Conservation (phyloP, 1,284 basidiomycete genomes). For the Pisolithus thermaeus region DNA sequence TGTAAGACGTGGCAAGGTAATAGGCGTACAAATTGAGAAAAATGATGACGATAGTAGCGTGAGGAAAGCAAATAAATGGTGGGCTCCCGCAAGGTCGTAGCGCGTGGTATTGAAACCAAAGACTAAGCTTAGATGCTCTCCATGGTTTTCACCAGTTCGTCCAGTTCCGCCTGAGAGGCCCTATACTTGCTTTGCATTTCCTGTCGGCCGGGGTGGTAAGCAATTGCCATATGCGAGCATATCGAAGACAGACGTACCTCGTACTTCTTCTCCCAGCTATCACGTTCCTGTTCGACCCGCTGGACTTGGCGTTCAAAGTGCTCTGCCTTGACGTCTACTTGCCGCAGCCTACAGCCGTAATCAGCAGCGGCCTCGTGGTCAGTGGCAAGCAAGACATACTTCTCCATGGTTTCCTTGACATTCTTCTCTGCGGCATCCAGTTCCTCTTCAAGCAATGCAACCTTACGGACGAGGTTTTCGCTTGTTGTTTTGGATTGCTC, state of each 20-base stretch:
- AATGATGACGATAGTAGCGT: conserved; percentile 10
- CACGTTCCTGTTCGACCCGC: conserved; percentile 87
- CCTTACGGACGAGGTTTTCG: conserved; percentile 80
- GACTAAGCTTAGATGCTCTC: conserved; percentile 58
- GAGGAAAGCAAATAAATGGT: conserved; percentile 11
- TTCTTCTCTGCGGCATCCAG: conserved; percentile 96
- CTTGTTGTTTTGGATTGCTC: conserved; percentile 71
- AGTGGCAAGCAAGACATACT: conserved; percentile 52
- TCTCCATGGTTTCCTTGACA: conserved; percentile 94
- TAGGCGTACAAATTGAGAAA: conserved; percentile 21
- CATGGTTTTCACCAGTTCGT: conserved; percentile 83
- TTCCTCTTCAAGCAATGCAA: conserved; percentile 92
- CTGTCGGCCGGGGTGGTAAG: conserved; percentile 35
- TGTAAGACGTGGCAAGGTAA: conserved; percentile 9
- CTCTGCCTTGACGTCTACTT: conserved; percentile 98
- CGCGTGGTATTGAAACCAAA: neutral
- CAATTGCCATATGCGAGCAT: neutral
- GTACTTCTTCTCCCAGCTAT: conserved; percentile 92
- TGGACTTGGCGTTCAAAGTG: conserved; percentile 94
- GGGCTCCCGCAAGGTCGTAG: neutral
- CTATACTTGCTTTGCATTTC: conserved; percentile 73
- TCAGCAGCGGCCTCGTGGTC: conserved; percentile 15
- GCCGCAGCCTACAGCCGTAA: conserved; percentile 66
- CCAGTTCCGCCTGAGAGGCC: conserved; percentile 78
- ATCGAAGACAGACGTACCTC: conserved; percentile 53